Base-by-base conservation (phyloP, 179 eudicot genomes). In the Actinidia chinensis region DNA sequence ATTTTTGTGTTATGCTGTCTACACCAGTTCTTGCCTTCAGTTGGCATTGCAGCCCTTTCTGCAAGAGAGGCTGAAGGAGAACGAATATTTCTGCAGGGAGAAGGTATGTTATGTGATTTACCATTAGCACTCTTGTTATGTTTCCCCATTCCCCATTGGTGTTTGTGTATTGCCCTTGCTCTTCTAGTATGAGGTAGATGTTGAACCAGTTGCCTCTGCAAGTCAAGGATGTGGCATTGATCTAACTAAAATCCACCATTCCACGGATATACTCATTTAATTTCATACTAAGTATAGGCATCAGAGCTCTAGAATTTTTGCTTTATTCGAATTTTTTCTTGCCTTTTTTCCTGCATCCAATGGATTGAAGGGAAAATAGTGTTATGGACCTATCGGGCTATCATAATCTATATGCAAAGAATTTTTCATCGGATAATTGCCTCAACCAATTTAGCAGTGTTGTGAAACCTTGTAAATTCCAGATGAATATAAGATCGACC, bases 1-100 rank as follows among this genome's bases (percentile, higher is more conserved):
- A 66, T 11, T 23, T 46, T 42, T 81, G 64, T 75, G 9, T 7
- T 63, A 48, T 71, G 46, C 68, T 75, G 22, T 79, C 36, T 84
- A 42, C 90, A 95, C n/a, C n/a, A n/a, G n/a, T 97, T 89, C 65
- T 83, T 95, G 83, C 97, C 99, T 51, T 95, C 98, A 52, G 78
- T 85, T 84, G 99, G 99, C 55, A 82, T 90, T 76, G 95, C 94
- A 51, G 94, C 98, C 79, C 98, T 95, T 85, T 93, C 97, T 78
- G 91, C 93, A 74, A 87, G 99, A 89, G 98, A 95, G 77, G 93
- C 97, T 76, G 99, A 95, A 86, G 99, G 98, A 90, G 97, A 83
- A 86, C 92, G 17, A 93, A 90, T 77, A 78, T 83, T 52, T 84
- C 95, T 65, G 84, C 92, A 36, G 95, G 90, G 99, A 95, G 79